phyloP scores from a whole-genome alignment of 2,329 filamentous ascomycete genomes.

The Cercospora sp. region DNA sequence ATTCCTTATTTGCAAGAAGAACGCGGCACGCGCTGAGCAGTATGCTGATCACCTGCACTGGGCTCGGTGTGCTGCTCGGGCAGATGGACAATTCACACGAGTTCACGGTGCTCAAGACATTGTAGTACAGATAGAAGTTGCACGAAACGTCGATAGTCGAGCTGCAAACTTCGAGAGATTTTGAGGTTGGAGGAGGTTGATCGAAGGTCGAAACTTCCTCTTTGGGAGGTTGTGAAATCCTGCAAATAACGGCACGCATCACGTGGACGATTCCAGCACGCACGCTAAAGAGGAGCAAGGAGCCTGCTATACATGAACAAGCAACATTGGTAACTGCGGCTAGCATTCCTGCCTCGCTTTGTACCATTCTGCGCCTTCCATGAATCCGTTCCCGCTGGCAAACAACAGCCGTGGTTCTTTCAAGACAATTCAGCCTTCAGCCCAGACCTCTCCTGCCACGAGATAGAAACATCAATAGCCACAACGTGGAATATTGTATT shows the following conservation, averaged over 20 bases:
- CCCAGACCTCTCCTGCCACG: neutral
- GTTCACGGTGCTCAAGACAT: neutral
- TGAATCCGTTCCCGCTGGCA: neutral
- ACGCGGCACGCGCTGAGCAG: neutral
- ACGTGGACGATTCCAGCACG: neutral
- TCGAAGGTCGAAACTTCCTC: neutral
- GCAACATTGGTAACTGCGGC: neutral
- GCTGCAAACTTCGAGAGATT: neutral
- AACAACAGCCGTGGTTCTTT: conserved; percentile 4
- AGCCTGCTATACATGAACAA: neutral
- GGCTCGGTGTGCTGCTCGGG: neutral
- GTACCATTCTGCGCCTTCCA: neutral
- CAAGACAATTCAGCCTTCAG: conserved; percentile 4
- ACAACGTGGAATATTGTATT: neutral
- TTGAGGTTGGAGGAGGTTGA: neutral
- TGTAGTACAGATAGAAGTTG: neutral
- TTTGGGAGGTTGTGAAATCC: neutral
- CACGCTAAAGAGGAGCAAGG: neutral
- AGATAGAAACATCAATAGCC: neutral
- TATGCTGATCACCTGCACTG: neutral
- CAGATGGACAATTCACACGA: neutral
- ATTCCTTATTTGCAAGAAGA: neutral
- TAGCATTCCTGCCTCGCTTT: conserved; percentile 4
- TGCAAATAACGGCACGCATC: neutral
- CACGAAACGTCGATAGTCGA: neutral